Evolutionary conservation across 257 asterid species (phyloP).

Genomic region (Solanum bulbocastanum): DNA sequence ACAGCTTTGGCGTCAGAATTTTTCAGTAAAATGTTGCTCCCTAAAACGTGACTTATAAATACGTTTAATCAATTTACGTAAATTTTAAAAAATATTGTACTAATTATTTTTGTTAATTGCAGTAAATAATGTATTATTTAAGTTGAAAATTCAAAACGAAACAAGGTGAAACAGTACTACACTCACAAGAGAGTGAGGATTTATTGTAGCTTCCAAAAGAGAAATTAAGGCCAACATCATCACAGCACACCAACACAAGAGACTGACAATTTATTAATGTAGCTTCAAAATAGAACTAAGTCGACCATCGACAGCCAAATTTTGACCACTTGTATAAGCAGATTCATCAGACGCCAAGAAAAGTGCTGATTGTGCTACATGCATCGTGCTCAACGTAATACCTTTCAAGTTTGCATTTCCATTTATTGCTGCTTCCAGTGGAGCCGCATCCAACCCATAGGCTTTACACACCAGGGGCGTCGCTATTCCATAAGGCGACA

Average conservation of each 20-base stretch:
- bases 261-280: neutral
- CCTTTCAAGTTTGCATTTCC: neutral
- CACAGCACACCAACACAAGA: neutral
- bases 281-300: neutral
- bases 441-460: neutral
- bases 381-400: neutral
- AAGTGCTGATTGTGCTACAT: neutral
- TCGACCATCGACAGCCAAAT: neutral
- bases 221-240: neutral
- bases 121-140: too few relatives aligned
- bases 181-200: neutral
- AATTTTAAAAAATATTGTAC: too few relatives aligned
- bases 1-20: too few relatives aligned
- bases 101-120: too few relatives aligned
- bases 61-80: too few relatives aligned
- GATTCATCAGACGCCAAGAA: neutral
- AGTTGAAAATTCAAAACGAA: too few relatives aligned
- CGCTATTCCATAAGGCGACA: neutral
- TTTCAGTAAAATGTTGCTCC: too few relatives aligned
- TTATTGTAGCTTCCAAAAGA: neutral
- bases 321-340: neutral
- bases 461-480: neutral
- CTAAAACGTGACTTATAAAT: too few relatives aligned
- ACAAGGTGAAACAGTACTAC: neutral
- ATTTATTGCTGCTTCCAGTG: neutral